A percentile compares a stretch with the other conserved stretches of the same genome.
Conservation (phyloP, 768 basidiomycete genomes). For the Suillus hirtellus region DNA sequence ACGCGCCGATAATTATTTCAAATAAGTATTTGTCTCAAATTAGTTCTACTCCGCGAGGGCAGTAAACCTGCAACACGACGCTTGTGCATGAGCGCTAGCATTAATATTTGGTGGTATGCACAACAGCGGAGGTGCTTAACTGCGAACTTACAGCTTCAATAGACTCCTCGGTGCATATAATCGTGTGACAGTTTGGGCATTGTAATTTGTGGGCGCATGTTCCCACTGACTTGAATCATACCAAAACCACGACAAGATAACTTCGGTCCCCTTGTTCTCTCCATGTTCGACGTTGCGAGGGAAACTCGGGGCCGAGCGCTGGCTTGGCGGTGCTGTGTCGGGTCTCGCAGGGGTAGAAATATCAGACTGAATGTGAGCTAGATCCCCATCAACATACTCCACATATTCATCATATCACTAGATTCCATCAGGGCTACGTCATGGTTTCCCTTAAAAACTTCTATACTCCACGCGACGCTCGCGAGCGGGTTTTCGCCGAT, state of each 20-base stretch:
- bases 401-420: background rate
- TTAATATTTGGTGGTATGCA: background rate
- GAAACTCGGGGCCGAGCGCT: background rate
- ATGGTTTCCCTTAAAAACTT: background rate
- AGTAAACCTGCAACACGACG: too few relatives aligned
- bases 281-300: background rate
- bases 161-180: background rate
- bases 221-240: constrained; percentile 1
- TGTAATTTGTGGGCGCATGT: background rate
- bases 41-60: background rate
- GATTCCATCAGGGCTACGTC: background rate
- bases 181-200: background rate
- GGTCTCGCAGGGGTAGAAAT: background rate
- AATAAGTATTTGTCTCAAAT: background rate
- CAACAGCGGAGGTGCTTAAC: too few relatives aligned
- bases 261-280: background rate
- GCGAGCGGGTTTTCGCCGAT: background rate
- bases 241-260: background rate
- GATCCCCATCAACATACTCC: background rate
- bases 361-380: too few relatives aligned
- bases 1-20: background rate
- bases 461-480: background rate
- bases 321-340: background rate
- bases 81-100: background rate
- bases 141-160: background rate